A percentile compares a stretch with the other conserved stretches of the same genome.
phyloP scores from a whole-genome alignment of 2,329 filamentous ascomycete genomes.

The Ophiocordyceps sinensis region DNA sequence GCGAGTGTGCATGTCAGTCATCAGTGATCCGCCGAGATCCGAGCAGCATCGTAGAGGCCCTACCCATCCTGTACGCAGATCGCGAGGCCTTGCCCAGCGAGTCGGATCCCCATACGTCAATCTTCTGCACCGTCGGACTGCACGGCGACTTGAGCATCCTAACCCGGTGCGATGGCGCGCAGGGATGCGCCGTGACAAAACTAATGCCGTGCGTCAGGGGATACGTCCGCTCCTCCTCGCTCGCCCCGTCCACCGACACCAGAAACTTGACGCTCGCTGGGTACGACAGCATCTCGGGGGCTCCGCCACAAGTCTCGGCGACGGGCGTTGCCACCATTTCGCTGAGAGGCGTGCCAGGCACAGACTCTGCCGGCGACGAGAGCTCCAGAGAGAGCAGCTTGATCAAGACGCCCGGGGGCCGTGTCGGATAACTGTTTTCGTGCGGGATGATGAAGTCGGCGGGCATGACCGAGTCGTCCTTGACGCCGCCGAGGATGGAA shows the following conservation, averaged over 20 bases:
- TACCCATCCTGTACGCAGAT: slow-evolving; percentile 32
- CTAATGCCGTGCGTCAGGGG: slow-evolving; percentile 42
- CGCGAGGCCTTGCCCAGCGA: slow-evolving; percentile 28
- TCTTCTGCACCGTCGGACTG: slow-evolving; percentile 44
- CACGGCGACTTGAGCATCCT: slow-evolving; percentile 44
- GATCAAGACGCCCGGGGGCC: slow-evolving; percentile 32
- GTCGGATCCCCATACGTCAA: slow-evolving; percentile 33
- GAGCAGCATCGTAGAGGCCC: neutral
- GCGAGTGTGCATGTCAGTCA: neutral
- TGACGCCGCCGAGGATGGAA: slow-evolving; percentile 41
- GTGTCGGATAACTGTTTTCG: slow-evolving; percentile 36
- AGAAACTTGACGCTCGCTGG: slow-evolving; percentile 21
- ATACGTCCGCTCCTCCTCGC: slow-evolving; percentile 26
- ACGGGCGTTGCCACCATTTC: slow-evolving; percentile 24
- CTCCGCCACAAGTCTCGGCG: slow-evolving; percentile 16
- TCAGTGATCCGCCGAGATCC: neutral
- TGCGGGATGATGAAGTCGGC: slow-evolving; percentile 49
- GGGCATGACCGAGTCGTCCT: slow-evolving; percentile 37
- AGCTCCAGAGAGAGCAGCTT: slow-evolving; percentile 37
- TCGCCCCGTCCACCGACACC: slow-evolving; percentile 22
- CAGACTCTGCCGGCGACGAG: slow-evolving; percentile 26
- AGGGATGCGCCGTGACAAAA: slow-evolving; percentile 54
- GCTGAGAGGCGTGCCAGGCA: slow-evolving; percentile 28
- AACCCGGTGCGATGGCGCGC: slow-evolving; percentile 40
- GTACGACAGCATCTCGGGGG: slow-evolving; percentile 18